Conservation (phyloP, 768 basidiomycete species). For the Leccinum subtestaceum region DNA sequence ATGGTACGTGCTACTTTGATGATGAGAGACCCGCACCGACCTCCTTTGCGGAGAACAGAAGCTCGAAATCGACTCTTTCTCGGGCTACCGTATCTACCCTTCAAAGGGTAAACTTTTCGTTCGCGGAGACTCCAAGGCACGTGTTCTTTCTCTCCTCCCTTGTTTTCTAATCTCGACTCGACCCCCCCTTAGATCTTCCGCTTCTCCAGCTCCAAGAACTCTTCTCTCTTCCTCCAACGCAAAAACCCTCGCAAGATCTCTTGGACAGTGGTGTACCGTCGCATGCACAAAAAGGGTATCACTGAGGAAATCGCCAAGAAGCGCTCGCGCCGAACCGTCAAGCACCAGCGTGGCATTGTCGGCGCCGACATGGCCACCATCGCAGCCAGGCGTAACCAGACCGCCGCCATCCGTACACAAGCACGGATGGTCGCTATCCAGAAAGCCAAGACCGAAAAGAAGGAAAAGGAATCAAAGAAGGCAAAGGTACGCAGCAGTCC, state of each 20-base stretch:
- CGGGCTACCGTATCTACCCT: conserved; percentile 97
- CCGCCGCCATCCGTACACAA: conserved; percentile 76
- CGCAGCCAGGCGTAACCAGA: conserved; percentile 90
- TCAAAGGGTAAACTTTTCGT: conserved; percentile 95
- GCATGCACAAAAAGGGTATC: conserved; percentile 99
- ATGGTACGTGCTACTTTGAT: conserved; percentile 23
- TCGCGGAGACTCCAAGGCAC: conserved; percentile 93
- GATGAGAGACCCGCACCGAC: background rate
- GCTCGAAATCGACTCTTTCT: conserved; percentile 99
- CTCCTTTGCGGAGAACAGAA: conserved; percentile 51
- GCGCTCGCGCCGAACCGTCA: conserved; percentile 93
- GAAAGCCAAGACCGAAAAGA: conserved; percentile 96
- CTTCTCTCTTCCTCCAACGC: conserved; percentile 97
- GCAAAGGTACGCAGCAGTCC: conserved; percentile 50
- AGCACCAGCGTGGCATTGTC: conserved; percentile 97
- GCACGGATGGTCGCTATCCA: conserved; percentile 81
- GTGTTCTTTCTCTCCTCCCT: conserved; percentile 1
- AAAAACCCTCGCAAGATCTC: conserved; percentile 99
- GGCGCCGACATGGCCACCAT: conserved; percentile 93
- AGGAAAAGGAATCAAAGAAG: conserved; percentile 93
- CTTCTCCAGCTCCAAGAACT: conserved; percentile 88
- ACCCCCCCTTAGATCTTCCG: conserved; percentile 74
- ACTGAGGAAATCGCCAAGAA: conserved; percentile 99
- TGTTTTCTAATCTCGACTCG: background rate
- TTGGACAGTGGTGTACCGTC: conserved; percentile 91